These are phyloP conservation scores for Tetrapisispora nanseiensis DNA, from an alignment of 805 yeast species.

Conservation along the genomic window DNA sequence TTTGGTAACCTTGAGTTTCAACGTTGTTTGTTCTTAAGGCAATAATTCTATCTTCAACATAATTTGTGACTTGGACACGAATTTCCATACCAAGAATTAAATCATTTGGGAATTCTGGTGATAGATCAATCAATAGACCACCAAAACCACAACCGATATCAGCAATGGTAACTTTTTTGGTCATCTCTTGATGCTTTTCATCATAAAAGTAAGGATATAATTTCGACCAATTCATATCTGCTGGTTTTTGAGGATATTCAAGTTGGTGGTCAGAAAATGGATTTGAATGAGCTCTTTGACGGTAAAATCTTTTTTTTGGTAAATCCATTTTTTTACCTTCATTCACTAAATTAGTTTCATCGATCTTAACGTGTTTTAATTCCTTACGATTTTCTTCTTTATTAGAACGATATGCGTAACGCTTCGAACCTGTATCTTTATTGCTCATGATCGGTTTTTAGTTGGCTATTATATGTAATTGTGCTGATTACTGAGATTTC, in stretches of 20 bases:
- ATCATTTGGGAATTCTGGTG: conserved; percentile 64
- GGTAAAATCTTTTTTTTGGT: conserved; percentile 78
- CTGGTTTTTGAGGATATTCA: conserved; percentile 78
- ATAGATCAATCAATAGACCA: conserved; percentile 71
- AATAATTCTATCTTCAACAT: conserved; percentile 88
- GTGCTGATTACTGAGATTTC: too few species aligned
- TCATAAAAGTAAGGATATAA: conserved; percentile 57
- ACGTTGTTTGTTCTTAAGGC: conserved; percentile 55
- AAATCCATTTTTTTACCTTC: conserved; percentile 33
- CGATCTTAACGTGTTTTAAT: conserved; percentile 38
- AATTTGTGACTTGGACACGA: conserved; percentile 93
- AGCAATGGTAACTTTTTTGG: conserved; percentile 67
- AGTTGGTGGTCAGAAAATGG: conserved; percentile 93
- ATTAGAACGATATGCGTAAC: conserved; percentile 35
- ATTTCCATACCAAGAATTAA: conserved; percentile 93
- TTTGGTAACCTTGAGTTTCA: conserved; percentile 45
- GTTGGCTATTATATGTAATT: neutral
- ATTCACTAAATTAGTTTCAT: conserved; percentile 22
- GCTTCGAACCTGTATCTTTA: conserved; percentile 24
- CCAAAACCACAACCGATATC: conserved; percentile 98
- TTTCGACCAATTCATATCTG: conserved; percentile 76
- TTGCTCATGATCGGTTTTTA: neutral
- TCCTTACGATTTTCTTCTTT: conserved; percentile 42
- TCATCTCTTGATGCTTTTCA: conserved; percentile 31
- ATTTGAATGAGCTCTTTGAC: conserved; percentile 96